Evolutionary conservation across 495 filamentous ascomycete species (phyloP).

Genomic region (Talaromyces trachyspermus): DNA sequence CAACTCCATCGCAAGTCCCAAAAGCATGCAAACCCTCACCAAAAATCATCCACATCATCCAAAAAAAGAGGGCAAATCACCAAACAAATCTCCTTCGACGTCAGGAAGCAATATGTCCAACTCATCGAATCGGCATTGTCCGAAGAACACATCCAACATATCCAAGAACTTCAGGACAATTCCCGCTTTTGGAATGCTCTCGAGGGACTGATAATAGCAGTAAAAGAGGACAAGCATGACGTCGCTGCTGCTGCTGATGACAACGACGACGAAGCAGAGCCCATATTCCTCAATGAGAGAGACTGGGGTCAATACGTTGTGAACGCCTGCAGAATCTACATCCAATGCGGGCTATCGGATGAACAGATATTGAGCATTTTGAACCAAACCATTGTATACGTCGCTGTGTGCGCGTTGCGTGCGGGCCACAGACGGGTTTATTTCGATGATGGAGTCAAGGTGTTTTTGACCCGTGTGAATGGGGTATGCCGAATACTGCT

Average conservation of each 20-base stretch:
- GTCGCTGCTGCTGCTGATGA: no score
- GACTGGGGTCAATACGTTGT: slow-evolving; percentile 1
- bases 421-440: not conserved
- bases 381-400: not conserved
- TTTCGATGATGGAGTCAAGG: not conserved
- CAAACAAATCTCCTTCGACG: no score
- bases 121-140: not conserved
- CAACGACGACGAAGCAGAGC: no score
- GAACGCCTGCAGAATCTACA: not conserved
- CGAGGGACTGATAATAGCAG: no score
- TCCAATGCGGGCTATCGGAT: not conserved
- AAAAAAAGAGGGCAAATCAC: no score
- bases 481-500: no score
- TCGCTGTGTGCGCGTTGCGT: not conserved
- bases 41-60: not conserved
- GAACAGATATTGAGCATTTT: not conserved
- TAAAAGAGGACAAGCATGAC: no score
- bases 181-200: slow-evolving; percentile 1
- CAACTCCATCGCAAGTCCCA: no score
- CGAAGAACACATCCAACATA: not conserved
- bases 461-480: no score
- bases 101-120: no score
- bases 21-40: no score
- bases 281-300: not conserved
- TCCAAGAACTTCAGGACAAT: not conserved